These are phyloP conservation scores for Papiliotrema laurentii DNA, from an alignment of 1,284 basidiomycete genomes.

Conservation along the genomic window DNA sequence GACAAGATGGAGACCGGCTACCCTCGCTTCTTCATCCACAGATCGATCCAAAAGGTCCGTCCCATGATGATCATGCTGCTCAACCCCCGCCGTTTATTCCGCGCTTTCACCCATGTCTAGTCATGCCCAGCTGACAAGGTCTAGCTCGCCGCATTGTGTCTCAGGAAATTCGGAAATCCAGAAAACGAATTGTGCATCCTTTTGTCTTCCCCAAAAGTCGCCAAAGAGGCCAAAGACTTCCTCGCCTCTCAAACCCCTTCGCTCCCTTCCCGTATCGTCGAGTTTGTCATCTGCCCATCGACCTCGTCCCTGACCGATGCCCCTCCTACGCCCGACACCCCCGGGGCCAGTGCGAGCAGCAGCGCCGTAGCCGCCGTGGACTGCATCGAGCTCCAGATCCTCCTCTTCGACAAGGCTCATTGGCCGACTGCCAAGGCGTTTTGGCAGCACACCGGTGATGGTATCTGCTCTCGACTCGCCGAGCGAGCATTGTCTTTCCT, in stretches of 20 bases:
- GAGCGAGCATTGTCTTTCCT: conserved; percentile 73
- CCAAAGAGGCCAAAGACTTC: conserved; percentile 71
- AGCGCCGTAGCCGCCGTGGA: conserved; percentile 29
- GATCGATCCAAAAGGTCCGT: conserved; percentile 76
- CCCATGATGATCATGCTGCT: not conserved
- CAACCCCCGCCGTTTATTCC: no score
- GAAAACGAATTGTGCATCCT: conserved; percentile 74
- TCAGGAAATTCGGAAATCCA: conserved; percentile 66
- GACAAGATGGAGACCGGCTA: conserved; percentile 90
- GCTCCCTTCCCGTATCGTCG: conserved; percentile 62
- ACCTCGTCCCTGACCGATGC: conserved; percentile 35
- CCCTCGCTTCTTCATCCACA: conserved; percentile 93
- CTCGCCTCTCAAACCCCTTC: conserved; percentile 55
- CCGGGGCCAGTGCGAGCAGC: conserved; percentile 25
- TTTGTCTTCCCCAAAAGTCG: conserved; percentile 66
- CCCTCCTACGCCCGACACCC: conserved; percentile 20
- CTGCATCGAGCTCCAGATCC: conserved; percentile 67
- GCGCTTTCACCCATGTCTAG: not conserved
- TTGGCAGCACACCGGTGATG: conserved; percentile 93
- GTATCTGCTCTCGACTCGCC: conserved; percentile 82
- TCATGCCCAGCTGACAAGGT: not conserved
- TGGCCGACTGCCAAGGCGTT: conserved; percentile 78
- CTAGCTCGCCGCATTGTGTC: conserved; percentile 71
- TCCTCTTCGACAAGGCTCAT: conserved; percentile 66
- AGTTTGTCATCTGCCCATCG: conserved; percentile 66